A percentile compares a stretch with the other conserved stretches of the same genome.
Conservation (phyloP, 176 grass and related monocot genomes). For the Oryza meridionalis region DNA sequence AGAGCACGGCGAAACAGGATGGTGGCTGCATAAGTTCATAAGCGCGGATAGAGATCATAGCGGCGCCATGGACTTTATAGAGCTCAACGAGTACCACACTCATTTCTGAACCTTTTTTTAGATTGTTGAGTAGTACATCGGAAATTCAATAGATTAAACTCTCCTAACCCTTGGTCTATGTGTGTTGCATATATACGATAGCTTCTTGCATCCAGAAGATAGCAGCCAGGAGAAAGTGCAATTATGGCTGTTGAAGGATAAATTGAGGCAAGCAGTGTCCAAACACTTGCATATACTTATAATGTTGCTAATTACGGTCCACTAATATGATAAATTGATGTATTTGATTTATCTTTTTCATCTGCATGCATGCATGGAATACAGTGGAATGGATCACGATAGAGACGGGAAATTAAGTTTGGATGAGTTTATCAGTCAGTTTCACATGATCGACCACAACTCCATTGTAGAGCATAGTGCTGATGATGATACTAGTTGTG, state of each 20-base stretch:
- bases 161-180: neutral
- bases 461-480: neutral
- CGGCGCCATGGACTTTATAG: conserved; percentile 31
- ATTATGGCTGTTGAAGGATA: conserved; percentile 51
- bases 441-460: neutral
- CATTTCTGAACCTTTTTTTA: neutral
- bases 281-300: neutral
- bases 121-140: neutral
- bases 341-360: neutral
- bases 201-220: conserved; percentile 56
- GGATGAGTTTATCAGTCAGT: conserved; percentile 31
- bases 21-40: conserved; percentile 46
- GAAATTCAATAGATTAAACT: too few species aligned
- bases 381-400: conserved; percentile 47
- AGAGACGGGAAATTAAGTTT: conserved; percentile 45
- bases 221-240: conserved; percentile 31
- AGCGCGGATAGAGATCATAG: conserved; percentile 46
- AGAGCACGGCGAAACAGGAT: conserved; percentile 22
- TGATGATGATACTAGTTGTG: neutral
- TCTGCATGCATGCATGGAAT: neutral
- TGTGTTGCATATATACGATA: neutral
- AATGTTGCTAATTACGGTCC: neutral
- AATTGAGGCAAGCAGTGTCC: conserved; percentile 37
- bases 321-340: neutral
- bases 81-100: conserved; percentile 40